A percentile compares a stretch with the other conserved stretches of the same genome.
These are phyloP conservation scores for Zanthoxylum bungeanum DNA, from an alignment of 345 rosid species.

Conservation along the genomic window DNA sequence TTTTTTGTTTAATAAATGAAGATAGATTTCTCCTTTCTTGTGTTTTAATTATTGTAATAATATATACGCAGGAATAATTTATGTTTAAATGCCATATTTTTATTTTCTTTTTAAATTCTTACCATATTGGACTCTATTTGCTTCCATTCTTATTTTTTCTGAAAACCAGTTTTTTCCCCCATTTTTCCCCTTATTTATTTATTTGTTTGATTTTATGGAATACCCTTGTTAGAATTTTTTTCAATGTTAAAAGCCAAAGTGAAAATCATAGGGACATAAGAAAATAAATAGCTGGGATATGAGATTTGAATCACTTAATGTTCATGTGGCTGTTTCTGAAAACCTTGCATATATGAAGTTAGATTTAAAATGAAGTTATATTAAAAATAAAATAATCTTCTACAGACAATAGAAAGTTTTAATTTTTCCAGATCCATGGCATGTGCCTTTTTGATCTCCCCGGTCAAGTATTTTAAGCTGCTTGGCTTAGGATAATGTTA, in stretches of 20 bases:
- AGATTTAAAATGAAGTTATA: slow-evolving; percentile 6
- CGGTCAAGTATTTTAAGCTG: not conserved
- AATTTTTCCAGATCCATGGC: slow-evolving; percentile 2
- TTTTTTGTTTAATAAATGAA: not conserved
- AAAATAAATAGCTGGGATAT: not conserved
- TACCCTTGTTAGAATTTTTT: not conserved
- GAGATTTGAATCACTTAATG: not conserved
- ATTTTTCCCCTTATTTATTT: not conserved
- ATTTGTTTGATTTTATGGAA: not conserved
- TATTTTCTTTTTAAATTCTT: not conserved
- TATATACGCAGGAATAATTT: not conserved
- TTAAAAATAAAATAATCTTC: not conserved
- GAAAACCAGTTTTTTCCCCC: not conserved
- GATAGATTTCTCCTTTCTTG: not conserved
- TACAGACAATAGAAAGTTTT: not conserved
- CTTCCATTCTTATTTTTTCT: not conserved
- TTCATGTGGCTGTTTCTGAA: slow-evolving; percentile 13
- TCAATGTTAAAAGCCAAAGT: not conserved
- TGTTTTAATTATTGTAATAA: not conserved
- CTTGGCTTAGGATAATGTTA: not conserved
- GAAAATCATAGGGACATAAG: not conserved
- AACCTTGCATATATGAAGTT: slow-evolving; percentile 1
- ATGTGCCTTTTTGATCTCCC: not conserved
- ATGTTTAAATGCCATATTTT: not conserved
- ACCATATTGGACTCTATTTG: slow-evolving; percentile 5